Conservation (phyloP, 108 stramenopile genomes). For the Epithemia pelagica region DNA sequence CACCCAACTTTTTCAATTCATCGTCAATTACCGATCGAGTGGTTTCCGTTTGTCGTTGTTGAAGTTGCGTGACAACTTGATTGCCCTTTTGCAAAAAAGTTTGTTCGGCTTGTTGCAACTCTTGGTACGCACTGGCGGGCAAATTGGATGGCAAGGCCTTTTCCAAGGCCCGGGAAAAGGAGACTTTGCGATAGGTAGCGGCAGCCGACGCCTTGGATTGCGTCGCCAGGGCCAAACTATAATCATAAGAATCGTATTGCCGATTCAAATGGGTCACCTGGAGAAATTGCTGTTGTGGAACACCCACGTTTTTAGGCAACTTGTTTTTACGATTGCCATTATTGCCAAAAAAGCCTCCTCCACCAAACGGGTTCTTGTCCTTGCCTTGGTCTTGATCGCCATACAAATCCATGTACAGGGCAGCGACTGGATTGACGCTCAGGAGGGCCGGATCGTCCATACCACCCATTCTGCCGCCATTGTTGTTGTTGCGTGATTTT, state of each 20-base stretch:
- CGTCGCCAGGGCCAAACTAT: conserved; percentile 60
- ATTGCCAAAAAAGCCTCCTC: conserved; percentile 10
- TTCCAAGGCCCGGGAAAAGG: conserved; percentile 57
- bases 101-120: conserved; percentile 33
- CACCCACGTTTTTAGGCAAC: conserved; percentile 49
- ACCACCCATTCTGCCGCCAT: background rate
- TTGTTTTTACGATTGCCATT: conserved; percentile 1
- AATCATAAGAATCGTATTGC: conserved; percentile 62
- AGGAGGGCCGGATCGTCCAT: conserved; percentile 15
- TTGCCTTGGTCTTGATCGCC: conserved; percentile 24
- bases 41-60: conserved; percentile 36
- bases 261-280: conserved; percentile 64
- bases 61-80: conserved; percentile 26
- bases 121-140: background rate
- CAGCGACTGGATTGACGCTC: conserved; percentile 33
- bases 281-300: conserved; percentile 54
- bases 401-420: conserved; percentile 78
- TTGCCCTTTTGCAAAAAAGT: conserved; percentile 49
- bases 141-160: conserved; percentile 18
- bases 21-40: conserved; percentile 44
- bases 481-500: background rate
- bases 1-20: conserved; percentile 59
- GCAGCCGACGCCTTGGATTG: conserved; percentile 63
- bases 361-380: background rate
- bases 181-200: conserved; percentile 33